These are phyloP conservation scores for Metarhizium guizhouense DNA, from an alignment of 2,329 filamentous ascomycete genomes.

Conservation along the genomic window DNA sequence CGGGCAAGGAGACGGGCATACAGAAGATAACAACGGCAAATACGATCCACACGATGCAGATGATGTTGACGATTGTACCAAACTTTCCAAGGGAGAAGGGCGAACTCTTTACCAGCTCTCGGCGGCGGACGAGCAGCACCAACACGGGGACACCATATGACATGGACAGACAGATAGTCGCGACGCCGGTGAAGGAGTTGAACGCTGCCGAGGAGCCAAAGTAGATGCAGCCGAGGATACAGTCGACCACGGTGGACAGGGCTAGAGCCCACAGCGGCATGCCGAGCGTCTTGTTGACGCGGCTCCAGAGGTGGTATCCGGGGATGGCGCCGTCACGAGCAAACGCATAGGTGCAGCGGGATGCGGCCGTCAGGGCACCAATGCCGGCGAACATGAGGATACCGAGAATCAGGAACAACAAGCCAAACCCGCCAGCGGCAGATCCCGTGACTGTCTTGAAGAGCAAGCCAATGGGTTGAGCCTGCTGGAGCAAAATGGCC, in stretches of 20 bases:
- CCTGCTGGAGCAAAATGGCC: conserved; percentile 50
- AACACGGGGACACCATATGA: conserved; percentile 71
- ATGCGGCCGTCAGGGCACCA: conserved; percentile 65
- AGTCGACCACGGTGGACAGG: conserved; percentile 60
- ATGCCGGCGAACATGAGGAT: conserved; percentile 71
- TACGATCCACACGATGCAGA: conserved; percentile 62
- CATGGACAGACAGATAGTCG: conserved; percentile 67
- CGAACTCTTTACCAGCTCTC: conserved; percentile 56
- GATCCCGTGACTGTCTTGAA: conserved; percentile 72
- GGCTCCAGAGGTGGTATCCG: conserved; percentile 56
- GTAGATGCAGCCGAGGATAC: conserved; percentile 67
- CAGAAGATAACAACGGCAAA: conserved; percentile 66
- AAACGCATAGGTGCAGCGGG: conserved; percentile 68
- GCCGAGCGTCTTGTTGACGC: conserved; percentile 55
- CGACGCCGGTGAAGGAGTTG: conserved; percentile 71
- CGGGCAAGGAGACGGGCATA: conserved; percentile 58
- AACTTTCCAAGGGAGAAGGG: conserved; percentile 61
- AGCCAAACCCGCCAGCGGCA: conserved; percentile 61
- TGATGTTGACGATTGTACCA: conserved; percentile 58
- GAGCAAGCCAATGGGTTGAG: conserved; percentile 66
- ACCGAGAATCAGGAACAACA: conserved; percentile 67
- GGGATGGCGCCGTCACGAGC: conserved; percentile 68
- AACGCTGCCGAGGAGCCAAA: conserved; percentile 71
- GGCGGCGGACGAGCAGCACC: conserved; percentile 57
- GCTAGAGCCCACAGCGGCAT: conserved; percentile 63